Evolutionary conservation across 768 basidiomycete species (phyloP), one percentile per base, ranked within the genome.

Genomic region (Russula dissimulans): DNA sequence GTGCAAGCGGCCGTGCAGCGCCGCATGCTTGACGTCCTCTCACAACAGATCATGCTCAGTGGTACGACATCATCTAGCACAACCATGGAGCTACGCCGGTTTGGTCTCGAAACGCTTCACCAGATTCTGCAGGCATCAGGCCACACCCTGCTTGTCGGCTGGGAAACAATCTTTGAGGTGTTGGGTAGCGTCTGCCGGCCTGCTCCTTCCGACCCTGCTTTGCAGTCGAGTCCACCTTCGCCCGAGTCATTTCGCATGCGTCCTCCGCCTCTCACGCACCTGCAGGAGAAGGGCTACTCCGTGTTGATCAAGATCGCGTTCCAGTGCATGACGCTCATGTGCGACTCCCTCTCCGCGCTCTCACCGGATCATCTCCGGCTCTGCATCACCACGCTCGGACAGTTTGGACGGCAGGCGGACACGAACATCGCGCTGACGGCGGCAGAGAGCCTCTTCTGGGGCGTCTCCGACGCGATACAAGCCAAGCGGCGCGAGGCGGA

Each of bases 381-480:
- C 8, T 97, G 94, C 67, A 95, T 98, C 72, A 82, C 79, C 62
- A 95, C 95, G 5, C 78, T 99, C 0, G 91, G 91, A 5, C 86
- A 88, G 56, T 99, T 95, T 71, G 94, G 95, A 8, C 81, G 86
- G 17, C 95, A 98, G 67, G 80, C 84, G 0, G 97, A 98, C 65
- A 95, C 95, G 42, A 99, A 99, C 67, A 95, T 99, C 57, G 91
- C 94, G 1, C 75, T 99, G 57, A 95, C 95, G 1, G 91, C 92
- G 0, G 92, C 95, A 0, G 92, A 92, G 59, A 93, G 91, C 55
- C 74, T 97, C 3, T 76, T 99, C 5, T 98, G 95, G 95, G 88
- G 90, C 61, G 90, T 99, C 0, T 97, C 95, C 0, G 95, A 99
- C 69, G 89, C 91, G 1, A 91, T 98, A 39, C 93, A 95, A 68